Base-by-base conservation (phyloP, 2,329 filamentous ascomycete species). In the Sclerotinia subarctica region DNA sequence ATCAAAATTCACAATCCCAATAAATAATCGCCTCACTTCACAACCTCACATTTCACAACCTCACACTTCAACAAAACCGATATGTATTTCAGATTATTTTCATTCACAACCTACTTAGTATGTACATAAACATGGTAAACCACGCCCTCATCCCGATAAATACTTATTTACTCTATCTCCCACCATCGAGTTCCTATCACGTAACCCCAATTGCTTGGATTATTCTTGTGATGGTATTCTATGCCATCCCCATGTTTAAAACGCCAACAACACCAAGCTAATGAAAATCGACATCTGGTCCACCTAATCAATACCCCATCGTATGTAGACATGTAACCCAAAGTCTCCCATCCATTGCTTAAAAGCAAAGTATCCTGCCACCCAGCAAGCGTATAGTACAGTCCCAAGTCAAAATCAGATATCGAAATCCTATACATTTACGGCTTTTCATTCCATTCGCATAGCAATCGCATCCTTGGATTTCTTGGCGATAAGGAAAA, bases 381-480 rank as follows among this genome's bases (percentile, higher is more conserved):
- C 47, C 62, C 35, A 29, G 21, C 13, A 64, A 35, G 15, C 46
- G 15, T 64, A 64, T 54, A 17, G 29, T 54, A 64, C 62, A 54
- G 26, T 15, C 7, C 13, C 38, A 51, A 51, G 7, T 19, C 38
- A 7, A 13, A 46, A 3, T 49, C n/a, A 24, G 46, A 51, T 42
- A 26, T 21, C n/a, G 21, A 5, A n/a, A 38, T 6, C 8, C 46
- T n/a, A 62, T 51, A 17, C 49, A 51, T 51, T 24, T 51, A 62
- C 29, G 49, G 17, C n/a, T 10, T 26, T 29, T 35, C 47, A 5
- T 19, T 15, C 24, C 21, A 19, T 62, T 24, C 21, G 29, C 7
- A 26, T 26, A 7, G n/a, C 19, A 19, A 26, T 19, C 32, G 32
- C n/a, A 51, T 26, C 46, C n/a, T 51, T 38, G 29, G n/a, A 42